Evolutionary conservation across 306 rosid genomes (phyloP), one percentile per base, ranked within the genome.

Genomic region (Trifolium fragiferum): DNA sequence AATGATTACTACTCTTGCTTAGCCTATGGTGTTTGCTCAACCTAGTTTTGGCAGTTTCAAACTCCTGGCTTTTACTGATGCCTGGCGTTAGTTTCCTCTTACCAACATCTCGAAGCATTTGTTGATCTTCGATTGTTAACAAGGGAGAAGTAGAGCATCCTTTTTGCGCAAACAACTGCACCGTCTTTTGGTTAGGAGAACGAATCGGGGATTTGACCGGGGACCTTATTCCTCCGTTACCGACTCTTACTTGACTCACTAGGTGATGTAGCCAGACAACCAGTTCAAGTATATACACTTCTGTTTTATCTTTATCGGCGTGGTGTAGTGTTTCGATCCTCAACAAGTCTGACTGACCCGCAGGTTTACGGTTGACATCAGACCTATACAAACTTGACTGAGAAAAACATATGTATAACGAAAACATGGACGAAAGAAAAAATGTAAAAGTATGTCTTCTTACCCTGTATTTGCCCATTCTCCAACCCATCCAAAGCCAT

Each of bases 391-490:
- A 68, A 70, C 59, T 44, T 43, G 61, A 44, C 62, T 73, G 75
- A 65, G 66, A 27, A 32, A 69, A 60, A 60, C 18, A 44, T 3
- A 16, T 53, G 77, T 46, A 41, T 43, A 84, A 51, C 40, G 57
- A 44, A 19, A 21, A 65, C 27, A 72, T n/a, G 47, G 70, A 53
- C 21, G 38, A 70, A 74, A 60, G 20, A 64, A 76, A 76, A 60
- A 76, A 60, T 54, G 3, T 33, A 21, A 20, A 61, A 37, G 63
- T 83, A 12, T 37, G 40, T 54, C 79, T 97, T 82, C 98, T 83
- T 72, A 95, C 99, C 98, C 99, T 40, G 98, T 87, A 78, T 92
- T 95, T 38, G 98, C 99, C 99, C 97, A 95, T 85, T 92, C 99
- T 86, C 98, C 99, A 53, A 95, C 99, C 98, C 98, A 95, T 62